These are phyloP conservation scores for Aspergillus flavus DNA, from an alignment of 2,329 filamentous ascomycete species.

Conservation along the genomic window DNA sequence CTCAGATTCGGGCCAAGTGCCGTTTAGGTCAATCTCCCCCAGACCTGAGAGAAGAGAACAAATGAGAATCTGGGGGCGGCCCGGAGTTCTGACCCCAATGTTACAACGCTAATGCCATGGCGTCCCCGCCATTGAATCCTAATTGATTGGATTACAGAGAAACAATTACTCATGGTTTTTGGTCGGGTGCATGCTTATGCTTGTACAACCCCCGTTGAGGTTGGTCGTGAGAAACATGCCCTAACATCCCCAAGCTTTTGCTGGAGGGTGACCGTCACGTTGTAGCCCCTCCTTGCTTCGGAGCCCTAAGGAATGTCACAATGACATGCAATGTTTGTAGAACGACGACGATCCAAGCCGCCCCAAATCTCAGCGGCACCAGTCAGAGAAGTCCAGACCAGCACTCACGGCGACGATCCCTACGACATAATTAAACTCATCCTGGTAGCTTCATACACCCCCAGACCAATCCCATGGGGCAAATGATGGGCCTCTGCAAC, in stretches of 20 bases:
- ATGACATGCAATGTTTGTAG: slow-evolving; percentile 3
- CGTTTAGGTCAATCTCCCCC: slow-evolving; percentile 12
- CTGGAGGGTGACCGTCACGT: neutral
- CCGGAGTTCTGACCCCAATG: slow-evolving; percentile 13
- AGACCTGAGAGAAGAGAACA: slow-evolving; percentile 10
- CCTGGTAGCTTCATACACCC: slow-evolving; percentile 3
- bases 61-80: slow-evolving; percentile 30
- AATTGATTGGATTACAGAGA: slow-evolving; percentile 9
- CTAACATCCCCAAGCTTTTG: neutral
- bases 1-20: slow-evolving; percentile 3
- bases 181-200: neutral
- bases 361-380: neutral
- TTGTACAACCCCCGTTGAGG: neutral
- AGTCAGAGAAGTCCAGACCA: slow-evolving; percentile 15
- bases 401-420: slow-evolving; percentile 16
- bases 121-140: slow-evolving; percentile 14
- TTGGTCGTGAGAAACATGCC: neutral
- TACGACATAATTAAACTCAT: slow-evolving; percentile 8
- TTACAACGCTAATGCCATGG: slow-evolving; percentile 13
- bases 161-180: neutral
- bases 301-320: slow-evolving; percentile 1
- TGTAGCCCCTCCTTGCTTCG: neutral
- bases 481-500: slow-evolving; percentile 1
- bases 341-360: slow-evolving; percentile 1
- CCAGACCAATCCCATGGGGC: slow-evolving; percentile 4